phyloP scores from a whole-genome alignment of 2,329 filamentous ascomycete genomes.

The Immersiporthe knoxdaviesiana region DNA sequence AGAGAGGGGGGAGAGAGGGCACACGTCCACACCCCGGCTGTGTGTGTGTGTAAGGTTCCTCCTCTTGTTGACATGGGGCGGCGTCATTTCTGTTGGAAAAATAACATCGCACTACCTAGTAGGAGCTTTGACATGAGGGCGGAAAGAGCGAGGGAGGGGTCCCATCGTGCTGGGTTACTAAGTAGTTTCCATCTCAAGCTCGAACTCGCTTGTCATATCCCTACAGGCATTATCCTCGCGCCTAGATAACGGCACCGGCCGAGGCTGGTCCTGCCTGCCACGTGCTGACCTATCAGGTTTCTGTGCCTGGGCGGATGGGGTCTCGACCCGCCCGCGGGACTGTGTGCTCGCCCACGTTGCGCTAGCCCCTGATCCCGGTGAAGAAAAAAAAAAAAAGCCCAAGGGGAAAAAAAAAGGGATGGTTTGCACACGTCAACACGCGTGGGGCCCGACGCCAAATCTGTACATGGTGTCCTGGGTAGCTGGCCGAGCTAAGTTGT shows the following conservation, averaged over 20 bases:
- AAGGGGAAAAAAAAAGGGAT: not conserved
- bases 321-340: not conserved
- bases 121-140: not conserved
- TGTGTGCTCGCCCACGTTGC: not conserved
- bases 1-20: too few species aligned
- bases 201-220: not conserved
- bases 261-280: not conserved
- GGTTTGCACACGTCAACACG: not conserved
- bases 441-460: not conserved
- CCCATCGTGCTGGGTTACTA: not conserved
- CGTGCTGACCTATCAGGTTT: not conserved
- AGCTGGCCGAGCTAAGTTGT: not conserved
- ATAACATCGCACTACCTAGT: not conserved
- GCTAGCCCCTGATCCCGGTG: too few species aligned
- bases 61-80: not conserved
- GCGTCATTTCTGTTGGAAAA: not conserved
- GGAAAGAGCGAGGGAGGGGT: not conserved
- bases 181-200: not conserved
- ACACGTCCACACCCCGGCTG: not conserved
- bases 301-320: not conserved
- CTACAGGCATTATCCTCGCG: conserved; percentile 1
- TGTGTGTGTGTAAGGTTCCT: not conserved
- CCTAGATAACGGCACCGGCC: not conserved
- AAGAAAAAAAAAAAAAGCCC: too few species aligned
- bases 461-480: not conserved